phyloP scores from a whole-genome alignment of 2,329 filamentous ascomycete species.

The Leptographium galeiforme region DNA sequence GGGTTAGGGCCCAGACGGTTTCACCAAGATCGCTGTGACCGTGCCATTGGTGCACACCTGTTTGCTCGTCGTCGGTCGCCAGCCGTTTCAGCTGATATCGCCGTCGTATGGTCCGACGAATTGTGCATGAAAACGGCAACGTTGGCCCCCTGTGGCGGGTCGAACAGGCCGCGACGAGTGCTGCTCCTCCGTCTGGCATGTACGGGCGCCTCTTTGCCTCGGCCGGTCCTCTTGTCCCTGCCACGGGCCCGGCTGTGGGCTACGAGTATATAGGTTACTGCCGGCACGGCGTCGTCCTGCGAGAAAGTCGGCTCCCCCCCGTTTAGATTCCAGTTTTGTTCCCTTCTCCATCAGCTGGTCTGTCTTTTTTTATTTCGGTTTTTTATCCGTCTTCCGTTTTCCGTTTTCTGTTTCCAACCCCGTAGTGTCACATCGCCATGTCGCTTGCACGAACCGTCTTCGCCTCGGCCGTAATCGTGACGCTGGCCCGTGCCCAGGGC shows the following conservation, averaged over 20 bases:
- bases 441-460: neutral
- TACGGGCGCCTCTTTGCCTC: too few relatives aligned
- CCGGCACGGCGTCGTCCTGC: too few relatives aligned
- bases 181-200: too few relatives aligned
- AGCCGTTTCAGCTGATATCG: neutral
- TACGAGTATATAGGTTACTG: too few relatives aligned
- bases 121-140: neutral
- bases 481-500: neutral
- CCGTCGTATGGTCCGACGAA: neutral
- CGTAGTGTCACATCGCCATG: too few relatives aligned
- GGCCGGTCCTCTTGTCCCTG: too few relatives aligned
- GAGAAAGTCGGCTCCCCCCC: neutral
- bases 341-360: neutral
- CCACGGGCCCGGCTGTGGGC: too few relatives aligned
- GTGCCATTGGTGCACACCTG: too few relatives aligned
- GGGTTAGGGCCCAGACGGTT: neutral
- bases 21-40: neutral
- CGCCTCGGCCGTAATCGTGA: neutral
- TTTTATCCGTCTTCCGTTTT: neutral
- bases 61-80: neutral
- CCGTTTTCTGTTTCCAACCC: too few relatives aligned
- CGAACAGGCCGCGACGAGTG: too few relatives aligned
- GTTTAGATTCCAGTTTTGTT: neutral
- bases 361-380: neutral
- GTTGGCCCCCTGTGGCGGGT: neutral